Conservation (phyloP, 23 red algal genomes). For the Gracilaria domingensis region DNA sequence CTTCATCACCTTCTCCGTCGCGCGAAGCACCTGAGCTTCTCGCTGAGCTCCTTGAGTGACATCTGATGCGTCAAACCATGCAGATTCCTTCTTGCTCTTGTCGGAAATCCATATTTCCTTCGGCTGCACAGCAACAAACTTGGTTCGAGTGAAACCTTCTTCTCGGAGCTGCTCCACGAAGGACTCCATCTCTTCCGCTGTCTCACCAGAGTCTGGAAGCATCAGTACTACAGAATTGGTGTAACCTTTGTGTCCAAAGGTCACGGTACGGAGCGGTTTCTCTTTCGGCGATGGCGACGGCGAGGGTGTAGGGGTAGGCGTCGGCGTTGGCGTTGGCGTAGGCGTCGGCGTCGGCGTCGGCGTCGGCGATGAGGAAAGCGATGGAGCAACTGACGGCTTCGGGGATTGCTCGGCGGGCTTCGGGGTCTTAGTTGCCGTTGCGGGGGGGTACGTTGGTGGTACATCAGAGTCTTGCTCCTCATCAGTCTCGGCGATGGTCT, state of each 20-base stretch:
- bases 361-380: background rate
- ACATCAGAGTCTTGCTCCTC: background rate
- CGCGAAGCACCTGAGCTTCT: slow-evolving; percentile 5
- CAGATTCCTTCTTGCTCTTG: background rate
- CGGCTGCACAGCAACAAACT: slow-evolving; percentile 7
- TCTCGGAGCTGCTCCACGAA: slow-evolving; percentile 35
- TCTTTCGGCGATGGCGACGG: slow-evolving; percentile 18
- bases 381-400: background rate
- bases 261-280: background rate
- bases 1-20: slow-evolving; percentile 20
- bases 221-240: slow-evolving; percentile 16
- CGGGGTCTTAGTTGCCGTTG: background rate
- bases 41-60: background rate
- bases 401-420: background rate
- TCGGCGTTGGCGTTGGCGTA: background rate
- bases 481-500: background rate
- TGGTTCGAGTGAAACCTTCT: slow-evolving; percentile 2
- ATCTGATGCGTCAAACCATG: slow-evolving; percentile 25
- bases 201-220: background rate
- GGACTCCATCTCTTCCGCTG: slow-evolving; percentile 1
- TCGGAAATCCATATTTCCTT: slow-evolving; percentile 14
- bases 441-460: background rate
- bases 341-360: background rate
- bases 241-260: slow-evolving; percentile 20
- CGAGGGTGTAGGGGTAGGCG: background rate